phyloP scores from a whole-genome alignment of 176 grass and related monocot genomes.

The Ampelocalamus luodianensis region DNA sequence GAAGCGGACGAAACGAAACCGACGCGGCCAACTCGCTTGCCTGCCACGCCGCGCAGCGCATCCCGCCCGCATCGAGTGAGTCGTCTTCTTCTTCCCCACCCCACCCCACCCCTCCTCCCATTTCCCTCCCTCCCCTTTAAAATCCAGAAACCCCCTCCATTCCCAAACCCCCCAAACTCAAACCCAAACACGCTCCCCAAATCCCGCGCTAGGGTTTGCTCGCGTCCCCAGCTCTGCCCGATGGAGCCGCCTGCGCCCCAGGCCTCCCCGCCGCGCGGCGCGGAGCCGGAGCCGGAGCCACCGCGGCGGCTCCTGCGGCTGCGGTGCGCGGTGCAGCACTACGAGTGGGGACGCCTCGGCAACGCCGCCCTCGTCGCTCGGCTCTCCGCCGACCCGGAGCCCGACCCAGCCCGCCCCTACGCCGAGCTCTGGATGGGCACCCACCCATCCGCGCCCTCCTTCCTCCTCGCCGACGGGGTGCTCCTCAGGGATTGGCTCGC shows the following conservation, averaged over 20 bases:
- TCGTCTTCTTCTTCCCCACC: conserved; percentile 15
- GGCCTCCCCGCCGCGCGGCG: neutral
- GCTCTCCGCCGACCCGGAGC: conserved; percentile 38
- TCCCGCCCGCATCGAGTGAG: neutral
- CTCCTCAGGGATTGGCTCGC: conserved; percentile 68
- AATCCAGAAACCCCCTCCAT: conserved; percentile 35
- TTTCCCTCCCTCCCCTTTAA: conserved; percentile 26
- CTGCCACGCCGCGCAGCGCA: neutral
- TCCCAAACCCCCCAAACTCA: neutral
- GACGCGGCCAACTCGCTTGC: conserved; percentile 1
- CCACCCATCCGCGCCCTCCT: conserved; percentile 70
- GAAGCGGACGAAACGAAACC: neutral
- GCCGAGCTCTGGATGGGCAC: conserved; percentile 99
- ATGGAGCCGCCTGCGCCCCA: neutral
- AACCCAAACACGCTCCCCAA: neutral
- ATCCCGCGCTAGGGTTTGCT: neutral
- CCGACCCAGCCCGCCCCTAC: conserved; percentile 56
- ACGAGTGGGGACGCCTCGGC: conserved; percentile 78
- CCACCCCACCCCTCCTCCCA: neutral
- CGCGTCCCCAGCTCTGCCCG: neutral
- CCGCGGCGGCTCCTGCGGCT: conserved; percentile 43
- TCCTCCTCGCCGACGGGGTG: conserved; percentile 32
- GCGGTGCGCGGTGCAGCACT: conserved; percentile 74
- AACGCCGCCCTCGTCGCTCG: conserved; percentile 61
- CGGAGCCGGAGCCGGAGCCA: neutral